Percentiles rank a stretch among this genome's conserved stretches.
phyloP scores from a whole-genome alignment of 2,329 filamentous ascomycete genomes.

The Fusarium aywerte region DNA sequence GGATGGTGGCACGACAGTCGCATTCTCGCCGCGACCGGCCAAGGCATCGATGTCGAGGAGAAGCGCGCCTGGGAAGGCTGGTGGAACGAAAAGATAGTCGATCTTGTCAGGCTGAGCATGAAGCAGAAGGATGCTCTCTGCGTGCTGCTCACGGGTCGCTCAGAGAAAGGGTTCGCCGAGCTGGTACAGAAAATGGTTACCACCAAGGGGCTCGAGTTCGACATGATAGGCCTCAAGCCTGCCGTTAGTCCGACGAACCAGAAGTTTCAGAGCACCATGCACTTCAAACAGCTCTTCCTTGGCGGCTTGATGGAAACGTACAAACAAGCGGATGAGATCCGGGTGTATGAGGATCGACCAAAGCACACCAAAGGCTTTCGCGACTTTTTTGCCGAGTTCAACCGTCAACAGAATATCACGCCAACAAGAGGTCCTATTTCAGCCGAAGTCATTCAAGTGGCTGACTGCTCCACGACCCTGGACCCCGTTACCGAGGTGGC shows the following conservation, averaged over 20 bases:
- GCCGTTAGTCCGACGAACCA: slow-evolving; percentile 82
- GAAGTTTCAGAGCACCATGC: slow-evolving; percentile 83
- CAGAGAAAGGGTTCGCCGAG: slow-evolving; percentile 79
- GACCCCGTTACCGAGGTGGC: slow-evolving; percentile 83
- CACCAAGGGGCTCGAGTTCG: slow-evolving; percentile 84
- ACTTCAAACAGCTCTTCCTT: slow-evolving; percentile 91
- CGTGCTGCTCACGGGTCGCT: slow-evolving; percentile 87
- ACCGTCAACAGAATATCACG: slow-evolving; percentile 63
- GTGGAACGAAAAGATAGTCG: slow-evolving; percentile 94
- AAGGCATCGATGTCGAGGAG: slow-evolving; percentile 85
- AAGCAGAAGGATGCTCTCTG: slow-evolving; percentile 85
- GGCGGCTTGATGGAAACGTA: slow-evolving; percentile 87
- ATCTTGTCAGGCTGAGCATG: slow-evolving; percentile 83
- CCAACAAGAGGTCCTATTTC: slow-evolving; percentile 72
- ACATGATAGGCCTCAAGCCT: slow-evolving; percentile 90
- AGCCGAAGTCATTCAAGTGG: slow-evolving; percentile 87
- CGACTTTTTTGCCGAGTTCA: slow-evolving; percentile 84
- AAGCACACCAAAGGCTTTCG: slow-evolving; percentile 83
- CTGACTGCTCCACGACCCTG: slow-evolving; percentile 77
- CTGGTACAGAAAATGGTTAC: slow-evolving; percentile 83
- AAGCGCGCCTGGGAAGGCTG: slow-evolving; percentile 86
- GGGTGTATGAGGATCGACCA: slow-evolving; percentile 74
- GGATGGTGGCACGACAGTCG: slow-evolving; percentile 97
- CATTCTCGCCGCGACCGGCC: slow-evolving; percentile 86
- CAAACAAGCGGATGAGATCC: slow-evolving; percentile 81